Percentiles rank a stretch among this genome's conserved stretches.
These are phyloP conservation scores for Eucalyptus curtisii DNA, from an alignment of 345 rosid genomes.

Conservation along the genomic window DNA sequence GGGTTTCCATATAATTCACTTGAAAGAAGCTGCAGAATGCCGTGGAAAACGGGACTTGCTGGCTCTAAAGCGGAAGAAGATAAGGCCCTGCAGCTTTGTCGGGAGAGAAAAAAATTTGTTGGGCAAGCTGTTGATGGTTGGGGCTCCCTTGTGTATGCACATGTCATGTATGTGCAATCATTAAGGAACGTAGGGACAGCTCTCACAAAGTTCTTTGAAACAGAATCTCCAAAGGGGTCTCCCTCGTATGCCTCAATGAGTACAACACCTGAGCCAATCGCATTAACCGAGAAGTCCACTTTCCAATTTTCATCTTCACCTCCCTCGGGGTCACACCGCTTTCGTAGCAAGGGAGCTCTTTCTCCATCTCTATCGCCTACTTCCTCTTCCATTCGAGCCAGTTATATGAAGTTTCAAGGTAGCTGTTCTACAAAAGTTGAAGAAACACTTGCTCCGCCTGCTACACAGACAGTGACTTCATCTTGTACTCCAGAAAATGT, in stretches of 20 bases:
- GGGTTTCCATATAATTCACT: background rate
- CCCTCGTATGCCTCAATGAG: conserved; percentile 68
- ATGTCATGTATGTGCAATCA: conserved; percentile 57
- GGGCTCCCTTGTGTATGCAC: conserved; percentile 76
- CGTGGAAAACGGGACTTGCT: conserved; percentile 47
- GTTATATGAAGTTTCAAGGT: conserved; percentile 58
- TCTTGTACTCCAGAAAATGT: conserved; percentile 33
- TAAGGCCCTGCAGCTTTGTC: conserved; percentile 77
- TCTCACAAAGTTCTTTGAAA: conserved; percentile 68
- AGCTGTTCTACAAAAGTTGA: conserved; percentile 54
- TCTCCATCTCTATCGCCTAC: conserved; percentile 66
- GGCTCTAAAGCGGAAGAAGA: conserved; percentile 75
- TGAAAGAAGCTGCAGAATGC: background rate
- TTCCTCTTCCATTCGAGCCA: conserved; percentile 35
- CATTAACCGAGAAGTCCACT: conserved; percentile 42
- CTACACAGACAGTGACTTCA: conserved; percentile 35
- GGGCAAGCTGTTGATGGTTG: conserved; percentile 93
- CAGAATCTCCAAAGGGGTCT: conserved; percentile 60
- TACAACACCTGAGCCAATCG: conserved; percentile 70
- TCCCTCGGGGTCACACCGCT: conserved; percentile 44
- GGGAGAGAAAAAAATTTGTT: conserved; percentile 77
- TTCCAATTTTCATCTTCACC: conserved; percentile 57
- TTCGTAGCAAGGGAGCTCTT: conserved; percentile 23
- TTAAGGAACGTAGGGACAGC: conserved; percentile 65
- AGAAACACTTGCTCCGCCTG: conserved; percentile 51